phyloP scores from a whole-genome alignment of 176 grass and related monocot genomes.

The Eremochloa ophiuroides region DNA sequence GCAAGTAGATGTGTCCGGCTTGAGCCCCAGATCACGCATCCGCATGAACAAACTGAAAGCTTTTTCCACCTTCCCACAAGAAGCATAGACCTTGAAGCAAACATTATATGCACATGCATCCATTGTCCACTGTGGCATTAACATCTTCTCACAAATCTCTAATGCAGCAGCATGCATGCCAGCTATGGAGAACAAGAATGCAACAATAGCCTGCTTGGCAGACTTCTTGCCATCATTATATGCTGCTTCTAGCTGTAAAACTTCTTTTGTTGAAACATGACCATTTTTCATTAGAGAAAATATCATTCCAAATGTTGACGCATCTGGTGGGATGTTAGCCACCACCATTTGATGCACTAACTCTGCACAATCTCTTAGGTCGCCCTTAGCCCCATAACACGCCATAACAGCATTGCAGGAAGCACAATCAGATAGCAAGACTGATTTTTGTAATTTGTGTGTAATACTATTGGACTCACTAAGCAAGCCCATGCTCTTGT shows the following conservation, averaged over 20 bases:
- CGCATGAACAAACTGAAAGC: constrained; percentile 56
- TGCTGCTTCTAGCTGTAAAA: constrained; percentile 49
- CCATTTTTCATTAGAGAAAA: constrained; percentile 52
- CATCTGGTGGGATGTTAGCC: constrained; percentile 42
- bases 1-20: constrained; percentile 45
- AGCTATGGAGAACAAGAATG: constrained; percentile 56
- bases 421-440: constrained; percentile 49
- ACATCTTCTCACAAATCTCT: constrained; percentile 49
- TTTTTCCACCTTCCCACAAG: constrained; percentile 48
- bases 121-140: constrained; percentile 25
- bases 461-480: constrained; percentile 43
- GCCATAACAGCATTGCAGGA: constrained; percentile 62
- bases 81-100: constrained; percentile 57
- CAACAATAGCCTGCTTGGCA: constrained; percentile 40
- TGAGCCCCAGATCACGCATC: constrained; percentile 55
- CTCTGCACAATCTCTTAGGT: constrained; percentile 55
- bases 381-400: constrained; percentile 44
- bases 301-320: constrained; percentile 51
- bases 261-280: constrained; percentile 33
- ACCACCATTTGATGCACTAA: constrained; percentile 62
- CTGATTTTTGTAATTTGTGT: constrained; percentile 54
- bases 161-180: constrained; percentile 44
- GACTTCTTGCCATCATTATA: constrained; percentile 42
- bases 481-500: constrained; percentile 70
- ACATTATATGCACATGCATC: constrained; percentile 56